Conservation (phyloP, 345 rosid species). For the Eucalyptus albens region DNA sequence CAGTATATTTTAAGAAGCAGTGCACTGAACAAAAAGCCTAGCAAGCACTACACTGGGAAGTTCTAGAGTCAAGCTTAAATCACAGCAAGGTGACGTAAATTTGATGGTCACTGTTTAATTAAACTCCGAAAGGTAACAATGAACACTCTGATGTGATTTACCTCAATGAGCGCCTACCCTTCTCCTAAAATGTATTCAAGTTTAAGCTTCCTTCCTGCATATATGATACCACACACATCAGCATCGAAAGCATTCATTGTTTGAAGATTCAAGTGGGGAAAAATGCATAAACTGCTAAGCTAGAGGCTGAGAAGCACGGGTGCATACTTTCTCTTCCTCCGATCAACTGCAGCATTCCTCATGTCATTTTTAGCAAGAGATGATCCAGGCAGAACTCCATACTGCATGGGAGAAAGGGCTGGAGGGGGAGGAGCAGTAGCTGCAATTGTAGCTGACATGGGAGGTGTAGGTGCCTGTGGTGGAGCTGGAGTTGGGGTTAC, state of each 20-base stretch:
- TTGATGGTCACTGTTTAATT: not conserved
- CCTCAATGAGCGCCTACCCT: not conserved
- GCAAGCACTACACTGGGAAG: not conserved
- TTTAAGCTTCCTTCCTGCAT: constrained; percentile 37
- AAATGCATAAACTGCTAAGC: not conserved
- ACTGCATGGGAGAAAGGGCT: constrained; percentile 79
- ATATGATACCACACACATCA: not conserved
- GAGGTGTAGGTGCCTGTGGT: constrained; percentile 23
- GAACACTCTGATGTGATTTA: not conserved
- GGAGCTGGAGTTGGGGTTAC: constrained; percentile 25
- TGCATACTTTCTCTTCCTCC: constrained; percentile 77
- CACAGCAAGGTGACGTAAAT: not conserved
- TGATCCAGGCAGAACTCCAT: constrained; percentile 48
- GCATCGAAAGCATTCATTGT: not conserved
- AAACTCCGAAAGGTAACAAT: not conserved
- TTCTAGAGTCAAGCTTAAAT: not conserved
- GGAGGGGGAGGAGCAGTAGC: constrained; percentile 44
- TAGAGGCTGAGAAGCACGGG: not conserved
- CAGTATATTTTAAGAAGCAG: not conserved
- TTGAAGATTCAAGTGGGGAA: not conserved
- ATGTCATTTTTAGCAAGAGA: constrained; percentile 47
- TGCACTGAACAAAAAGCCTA: not conserved
- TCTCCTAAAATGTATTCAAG: not conserved
- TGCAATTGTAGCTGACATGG: constrained; percentile 30
- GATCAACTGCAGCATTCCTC: constrained; percentile 58